Evolutionary conservation across 208 protist genomes (phyloP), one percentile per base, ranked within the genome.

Genomic region (Trypanosoma conorhini): DNA sequence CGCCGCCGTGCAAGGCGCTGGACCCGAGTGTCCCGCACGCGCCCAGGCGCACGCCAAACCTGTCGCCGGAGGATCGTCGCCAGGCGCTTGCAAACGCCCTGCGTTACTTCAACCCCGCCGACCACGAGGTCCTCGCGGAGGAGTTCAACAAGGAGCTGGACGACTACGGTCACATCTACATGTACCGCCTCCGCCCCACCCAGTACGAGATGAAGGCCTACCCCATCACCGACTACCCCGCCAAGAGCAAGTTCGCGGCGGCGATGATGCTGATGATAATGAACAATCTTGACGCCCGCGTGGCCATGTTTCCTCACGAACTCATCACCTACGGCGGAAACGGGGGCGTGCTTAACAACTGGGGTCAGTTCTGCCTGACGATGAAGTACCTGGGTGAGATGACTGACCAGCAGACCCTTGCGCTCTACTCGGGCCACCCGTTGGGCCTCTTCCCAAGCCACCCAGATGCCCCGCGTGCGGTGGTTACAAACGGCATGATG

Each of bases 401-500:
- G 85, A 87, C 62, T 7, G 88, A 95, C 5, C 50, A 96, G 50
- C 92, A 97, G 65, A 97, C 93, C 30, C 77, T 97, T 2, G 67
- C 81, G 17, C 87, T 97, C 72, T 97, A 94, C 73, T 79, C 67
- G 33, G 80, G 78, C 22, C 91, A 96, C 62, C 93, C 93, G 54
- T 58, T 92, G 55, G 93, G 93, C 33, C 57, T 97, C 7, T 97
- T 93, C 40, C 94, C 94, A 62, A 88, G 76, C 46, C 63, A 75
- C 57, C 69, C 48, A 15, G 66, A 87, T 31, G 72, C 80, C 55
- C 93, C 94, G 33, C 65, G 94, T 31, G 77, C 94, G 7, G 76
- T 97, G 8, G 62, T 97, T 40, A 96, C 94, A 21, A 97, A 97
- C 66, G 94, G 94, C 30, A 94, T 97, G 88, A 83, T 97, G 35